Conservation (phyloP, 768 basidiomycete genomes). For the Calocybe indica region DNA sequence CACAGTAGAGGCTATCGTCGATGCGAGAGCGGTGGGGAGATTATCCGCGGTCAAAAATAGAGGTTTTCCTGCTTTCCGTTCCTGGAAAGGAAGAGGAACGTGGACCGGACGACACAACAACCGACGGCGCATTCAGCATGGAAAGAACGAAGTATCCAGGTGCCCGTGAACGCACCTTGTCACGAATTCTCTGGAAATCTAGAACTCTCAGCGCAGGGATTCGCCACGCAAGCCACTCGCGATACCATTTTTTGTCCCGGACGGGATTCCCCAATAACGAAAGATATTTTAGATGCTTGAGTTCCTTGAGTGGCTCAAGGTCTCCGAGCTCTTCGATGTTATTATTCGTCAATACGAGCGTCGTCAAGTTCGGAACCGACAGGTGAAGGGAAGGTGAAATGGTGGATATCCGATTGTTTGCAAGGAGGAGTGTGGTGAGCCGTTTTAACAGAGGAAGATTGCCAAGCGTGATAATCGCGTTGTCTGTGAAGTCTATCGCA, state of each 20-base stretch:
- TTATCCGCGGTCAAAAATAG: constrained; percentile 80
- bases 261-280: constrained; percentile 81
- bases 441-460: constrained; percentile 87
- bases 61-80: constrained; percentile 66
- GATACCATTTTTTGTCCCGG: constrained; percentile 90
- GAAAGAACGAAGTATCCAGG: constrained; percentile 19
- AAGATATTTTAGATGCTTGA: constrained; percentile 69
- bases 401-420: constrained; percentile 83
- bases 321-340: constrained; percentile 76
- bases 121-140: constrained; percentile 14
- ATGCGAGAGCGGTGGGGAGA: constrained; percentile 74
- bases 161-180: constrained; percentile 71
- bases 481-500: constrained; percentile 91
- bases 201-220: constrained; percentile 84
- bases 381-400: constrained; percentile 80
- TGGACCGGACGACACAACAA: constrained; percentile 12
- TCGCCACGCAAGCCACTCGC: constrained; percentile 92
- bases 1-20: constrained; percentile 68
- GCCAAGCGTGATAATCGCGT: constrained; percentile 73
- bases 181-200: constrained; percentile 92
- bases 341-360: constrained; percentile 82
- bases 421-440: constrained; percentile 75
- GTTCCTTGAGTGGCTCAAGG: constrained; percentile 75
- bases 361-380: constrained; percentile 79
- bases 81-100: constrained; percentile 39